Evolutionary conservation across 768 basidiomycete species (phyloP).

Genomic region (Leccinum broughii): DNA sequence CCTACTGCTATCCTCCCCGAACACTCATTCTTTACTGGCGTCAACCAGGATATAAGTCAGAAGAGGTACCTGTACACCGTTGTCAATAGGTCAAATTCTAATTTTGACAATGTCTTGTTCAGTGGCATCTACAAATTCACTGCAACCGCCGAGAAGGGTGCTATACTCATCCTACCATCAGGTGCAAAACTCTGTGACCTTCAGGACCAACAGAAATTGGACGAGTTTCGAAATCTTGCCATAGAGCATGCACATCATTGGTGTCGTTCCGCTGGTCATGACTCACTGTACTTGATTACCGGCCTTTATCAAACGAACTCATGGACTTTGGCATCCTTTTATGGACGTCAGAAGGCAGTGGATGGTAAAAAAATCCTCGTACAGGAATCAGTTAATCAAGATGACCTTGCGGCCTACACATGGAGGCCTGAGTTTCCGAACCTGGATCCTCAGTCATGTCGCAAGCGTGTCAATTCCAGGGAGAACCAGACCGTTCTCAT

Average conservation of each 20-base stretch:
- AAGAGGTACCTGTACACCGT: too few species aligned
- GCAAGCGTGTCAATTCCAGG: background rate
- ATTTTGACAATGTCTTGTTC: too few species aligned
- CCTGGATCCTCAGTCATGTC: background rate
- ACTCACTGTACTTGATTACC: slow-evolving; percentile 2
- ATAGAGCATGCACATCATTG: background rate
- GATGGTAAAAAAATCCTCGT: background rate
- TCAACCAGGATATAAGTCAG: too few species aligned
- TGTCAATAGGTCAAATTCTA: too few species aligned
- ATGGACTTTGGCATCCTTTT: slow-evolving; percentile 3
- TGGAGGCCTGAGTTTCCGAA: background rate
- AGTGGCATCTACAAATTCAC: slow-evolving; percentile 1
- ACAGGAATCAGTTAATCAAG: background rate
- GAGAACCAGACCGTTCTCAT: slow-evolving; percentile 15
- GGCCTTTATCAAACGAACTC: background rate
- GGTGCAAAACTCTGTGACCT: background rate
- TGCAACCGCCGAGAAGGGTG: background rate
- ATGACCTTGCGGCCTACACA: background rate
- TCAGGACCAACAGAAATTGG: background rate
- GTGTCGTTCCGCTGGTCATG: background rate
- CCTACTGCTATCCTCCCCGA: too few species aligned
- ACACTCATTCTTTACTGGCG: too few species aligned
- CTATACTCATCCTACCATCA: slow-evolving; percentile 7
- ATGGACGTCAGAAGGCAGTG: background rate
- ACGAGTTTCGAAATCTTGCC: background rate